Evolutionary conservation across 345 rosid genomes (phyloP), one percentile per base, ranked within the genome.

Genomic region (Bretschneidera sinensis): DNA sequence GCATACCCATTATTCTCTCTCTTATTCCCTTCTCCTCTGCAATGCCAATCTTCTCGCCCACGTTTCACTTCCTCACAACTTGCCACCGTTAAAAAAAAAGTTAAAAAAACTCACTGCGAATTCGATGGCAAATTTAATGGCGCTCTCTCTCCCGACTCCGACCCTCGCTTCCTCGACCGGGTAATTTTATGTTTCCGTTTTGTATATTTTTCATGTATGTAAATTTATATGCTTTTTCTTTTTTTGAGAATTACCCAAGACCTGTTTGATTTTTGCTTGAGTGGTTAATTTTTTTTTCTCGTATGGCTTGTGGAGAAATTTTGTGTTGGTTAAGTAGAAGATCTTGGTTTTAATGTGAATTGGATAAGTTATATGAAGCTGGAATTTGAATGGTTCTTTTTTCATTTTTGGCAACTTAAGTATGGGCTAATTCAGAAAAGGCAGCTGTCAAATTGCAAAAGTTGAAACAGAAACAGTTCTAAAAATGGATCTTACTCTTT

Each of bases 111-210:
- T 20, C 76, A 61, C 43, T 88, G 83, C 63, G 89, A 75, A 60
- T 77, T 79, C 64, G 82, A 86, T 14, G 75, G 66, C 47, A 85
- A 71, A 70, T 76, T 81, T 61, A 85, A 85, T 53, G 92, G 95
- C 51, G 68, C 78, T 25, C 15, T 69, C 17, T 71, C 80, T 61
- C 67, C 79, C 7, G 91, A 89, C 54, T 61, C 74, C 17, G 92
- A 91, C 75, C 55, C 91, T 11, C 95, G 84, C 61, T 85, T 86
- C 81, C 82, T 83, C 63, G 98, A 89, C 79, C 74, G 95, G 74
- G 96, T 89, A 75, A 63, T 20, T 25, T 34, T 39, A 7, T 24
- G 2, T 49, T 56, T 1, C 23, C 6, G 4, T 14, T 21, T 17
- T 53, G 15, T 13, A 18, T 20, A 24, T 19, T 48, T 6, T 24